Conservation (phyloP, 2,329 filamentous ascomycete species). For the Botrytis tulipae region DNA sequence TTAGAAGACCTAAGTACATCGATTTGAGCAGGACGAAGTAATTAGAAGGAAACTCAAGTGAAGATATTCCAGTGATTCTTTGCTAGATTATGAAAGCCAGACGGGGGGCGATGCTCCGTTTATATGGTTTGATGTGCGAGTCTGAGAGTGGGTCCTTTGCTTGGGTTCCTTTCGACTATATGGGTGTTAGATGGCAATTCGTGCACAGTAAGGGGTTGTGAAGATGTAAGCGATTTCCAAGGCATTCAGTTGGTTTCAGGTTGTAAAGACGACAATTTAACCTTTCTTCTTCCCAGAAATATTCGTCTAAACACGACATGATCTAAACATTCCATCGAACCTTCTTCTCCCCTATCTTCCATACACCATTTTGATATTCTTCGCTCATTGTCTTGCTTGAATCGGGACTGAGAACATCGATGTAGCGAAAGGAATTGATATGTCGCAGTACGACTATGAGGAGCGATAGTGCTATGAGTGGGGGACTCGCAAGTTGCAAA, state of each 20-base stretch:
- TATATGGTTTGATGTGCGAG: not conserved
- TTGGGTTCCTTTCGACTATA: not conserved
- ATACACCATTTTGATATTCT: not conserved
- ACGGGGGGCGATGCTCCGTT: not conserved
- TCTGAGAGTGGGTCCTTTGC: not conserved
- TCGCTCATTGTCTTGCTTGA: not conserved
- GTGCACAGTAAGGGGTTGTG: not conserved
- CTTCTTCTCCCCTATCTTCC: not conserved
- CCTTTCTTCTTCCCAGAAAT: no score
- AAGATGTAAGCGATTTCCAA: not conserved
- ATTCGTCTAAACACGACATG: not conserved
- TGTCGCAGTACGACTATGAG: not conserved
- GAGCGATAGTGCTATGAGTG: not conserved
- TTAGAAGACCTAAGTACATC: not conserved
- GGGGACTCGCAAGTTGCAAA: not conserved
- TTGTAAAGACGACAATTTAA: no score
- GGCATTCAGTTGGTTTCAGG: no score
- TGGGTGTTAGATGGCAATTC: not conserved
- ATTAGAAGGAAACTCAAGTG: not conserved
- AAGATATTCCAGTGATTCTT: not conserved
- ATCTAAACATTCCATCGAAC: not conserved
- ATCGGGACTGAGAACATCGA: not conserved
- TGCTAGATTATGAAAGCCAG: not conserved
- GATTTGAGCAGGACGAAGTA: not conserved
- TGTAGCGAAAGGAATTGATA: not conserved